Evolutionary conservation across 176 grass and related monocot genomes (phyloP), one percentile per base, ranked within the genome.

Genomic region (Aegilops longissima): DNA sequence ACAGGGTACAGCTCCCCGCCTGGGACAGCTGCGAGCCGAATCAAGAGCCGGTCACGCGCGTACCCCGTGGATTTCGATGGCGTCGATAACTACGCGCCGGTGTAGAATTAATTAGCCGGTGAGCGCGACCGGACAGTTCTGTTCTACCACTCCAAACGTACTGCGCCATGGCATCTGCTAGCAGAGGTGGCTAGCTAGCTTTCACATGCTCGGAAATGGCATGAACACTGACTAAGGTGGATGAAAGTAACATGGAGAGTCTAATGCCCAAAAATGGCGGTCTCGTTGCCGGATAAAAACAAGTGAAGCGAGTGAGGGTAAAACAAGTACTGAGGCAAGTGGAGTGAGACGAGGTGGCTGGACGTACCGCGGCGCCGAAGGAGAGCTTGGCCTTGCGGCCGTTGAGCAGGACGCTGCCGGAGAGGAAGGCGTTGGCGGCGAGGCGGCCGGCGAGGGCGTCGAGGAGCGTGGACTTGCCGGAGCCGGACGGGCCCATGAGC

Each of bases 381-480:
- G 97, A 99, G 33, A 99, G 92, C 83, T 99, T 99, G 87, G 89
- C 79, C 89, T 96, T 99, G 66, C 97, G 86, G 3, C 97, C 97
- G 82, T 99, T 99, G 86, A 99, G 90, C 77, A 99, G 91, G 25
- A 99, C 88, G 80, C 66, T 40, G 67, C 97, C 97, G 39, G 94
- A 90, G 82, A 93, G 94, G 87, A 99, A 99, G 8, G 92, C 97
- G 84, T 97, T 99, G 84, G 97, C 68, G 52, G 92, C 97, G 82
- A 94, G 97, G 64, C 97, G 94, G 31, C 92, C 85, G n/a, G 94
- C 87, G 54, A 99, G 97, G 16, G 97, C 89, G 86, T 99, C 97
- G 59, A 99, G 92, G 66, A 99, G 92, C 3, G 97, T 99, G 54
- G 97, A 99, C 90, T 99, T 99, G 49, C 97, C 97, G 17, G 97